Percentiles rank a stretch among this genome's conserved stretches.
phyloP scores from a whole-genome alignment of 345 rosid species.

The Camelina neglecta region DNA sequence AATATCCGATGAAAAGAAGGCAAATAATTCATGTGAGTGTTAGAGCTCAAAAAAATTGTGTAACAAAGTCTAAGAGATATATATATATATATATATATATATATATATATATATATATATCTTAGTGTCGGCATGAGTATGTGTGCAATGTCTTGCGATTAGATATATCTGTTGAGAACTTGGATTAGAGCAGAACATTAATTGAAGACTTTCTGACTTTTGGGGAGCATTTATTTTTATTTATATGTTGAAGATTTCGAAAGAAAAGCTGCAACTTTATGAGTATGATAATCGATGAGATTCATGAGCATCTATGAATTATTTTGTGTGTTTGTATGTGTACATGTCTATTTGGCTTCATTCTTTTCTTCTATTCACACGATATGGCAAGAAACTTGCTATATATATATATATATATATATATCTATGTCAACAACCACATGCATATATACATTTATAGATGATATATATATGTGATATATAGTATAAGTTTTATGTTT shows the following conservation, averaged over 20 bases:
- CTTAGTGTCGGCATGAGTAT: slow-evolving; percentile 31
- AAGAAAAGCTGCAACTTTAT: slow-evolving; percentile 36
- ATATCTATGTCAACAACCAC: background rate
- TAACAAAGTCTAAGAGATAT: slow-evolving; percentile 14
- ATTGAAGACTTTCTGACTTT: slow-evolving; percentile 38
- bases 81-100: background rate
- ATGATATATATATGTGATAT: background rate
- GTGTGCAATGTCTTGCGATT: slow-evolving; percentile 31
- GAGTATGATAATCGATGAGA: slow-evolving; percentile 32
- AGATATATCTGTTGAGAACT: slow-evolving; percentile 27
- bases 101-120: background rate
- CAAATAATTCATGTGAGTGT: background rate
- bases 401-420: background rate
- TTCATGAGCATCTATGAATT: slow-evolving; percentile 31
- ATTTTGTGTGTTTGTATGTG: slow-evolving; percentile 42
- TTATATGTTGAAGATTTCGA: slow-evolving; percentile 11
- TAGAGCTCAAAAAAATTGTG: background rate
- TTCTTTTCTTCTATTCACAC: slow-evolving; percentile 33
- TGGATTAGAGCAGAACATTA: slow-evolving; percentile 36
- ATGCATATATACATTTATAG: background rate
- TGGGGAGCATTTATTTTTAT: slow-evolving; percentile 6
- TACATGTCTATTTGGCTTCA: slow-evolving; percentile 47
- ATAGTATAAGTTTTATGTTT: slow-evolving; percentile 21
- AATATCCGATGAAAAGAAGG: slow-evolving; percentile 10
- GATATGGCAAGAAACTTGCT: slow-evolving; percentile 4